Conservation (phyloP, 106 monocot species). For the Dendrobium nobile region DNA sequence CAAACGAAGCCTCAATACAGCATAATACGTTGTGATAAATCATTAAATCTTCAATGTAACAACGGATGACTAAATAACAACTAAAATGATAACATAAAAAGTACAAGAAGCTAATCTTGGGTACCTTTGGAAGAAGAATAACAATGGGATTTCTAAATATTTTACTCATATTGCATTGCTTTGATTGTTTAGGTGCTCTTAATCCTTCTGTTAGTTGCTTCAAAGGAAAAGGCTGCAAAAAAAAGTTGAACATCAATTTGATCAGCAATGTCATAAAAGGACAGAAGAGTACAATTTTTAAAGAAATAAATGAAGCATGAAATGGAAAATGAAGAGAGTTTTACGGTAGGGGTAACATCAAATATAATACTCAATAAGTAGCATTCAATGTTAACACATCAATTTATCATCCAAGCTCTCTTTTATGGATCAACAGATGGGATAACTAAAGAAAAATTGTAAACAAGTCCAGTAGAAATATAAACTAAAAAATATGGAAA, state of each 20-base stretch:
- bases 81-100: not conserved
- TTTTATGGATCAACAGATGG: not conserved
- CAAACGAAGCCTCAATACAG: not conserved
- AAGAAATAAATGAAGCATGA: not conserved
- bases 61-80: not conserved
- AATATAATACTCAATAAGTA: not conserved
- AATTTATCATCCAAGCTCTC: not conserved
- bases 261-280: not conserved
- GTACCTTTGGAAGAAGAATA: slow-evolving; percentile 50
- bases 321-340: not conserved
- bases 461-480: not conserved
- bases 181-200: slow-evolving; percentile 31
- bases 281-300: not conserved
- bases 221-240: slow-evolving; percentile 43
- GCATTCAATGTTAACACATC: not conserved
- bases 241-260: not conserved
- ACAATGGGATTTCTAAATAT: slow-evolving; percentile 37
- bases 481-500: not conserved
- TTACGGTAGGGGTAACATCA: not conserved
- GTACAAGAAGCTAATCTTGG: not conserved
- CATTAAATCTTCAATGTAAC: not conserved
- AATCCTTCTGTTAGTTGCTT: slow-evolving; percentile 36
- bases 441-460: not conserved
- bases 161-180: slow-evolving; percentile 22
- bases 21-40: not conserved